These are phyloP conservation scores for Penicilliopsis zonata DNA, from an alignment of 495 filamentous ascomycete genomes.

Conservation along the genomic window DNA sequence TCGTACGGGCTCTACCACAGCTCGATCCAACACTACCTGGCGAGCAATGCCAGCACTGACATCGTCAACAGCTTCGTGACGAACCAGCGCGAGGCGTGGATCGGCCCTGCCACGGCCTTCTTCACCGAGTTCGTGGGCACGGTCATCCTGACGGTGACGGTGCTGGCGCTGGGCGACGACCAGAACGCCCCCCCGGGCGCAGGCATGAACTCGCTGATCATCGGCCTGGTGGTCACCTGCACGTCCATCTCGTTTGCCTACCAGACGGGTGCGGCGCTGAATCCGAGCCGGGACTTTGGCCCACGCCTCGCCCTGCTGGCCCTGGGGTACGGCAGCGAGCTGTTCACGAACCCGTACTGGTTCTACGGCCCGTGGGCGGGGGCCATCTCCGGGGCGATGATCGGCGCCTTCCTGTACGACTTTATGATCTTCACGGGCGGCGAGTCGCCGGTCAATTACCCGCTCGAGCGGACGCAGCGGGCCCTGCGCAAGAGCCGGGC, in stretches of 20 bases:
- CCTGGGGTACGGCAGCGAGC: conserved; percentile 26
- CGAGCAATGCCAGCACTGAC: conserved; percentile 13
- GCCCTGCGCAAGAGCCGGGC: not conserved
- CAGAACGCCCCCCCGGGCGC: conserved; percentile 41
- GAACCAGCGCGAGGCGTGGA: conserved; percentile 28
- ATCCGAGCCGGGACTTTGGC: conserved; percentile 40
- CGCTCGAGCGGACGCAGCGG: conserved; percentile 5
- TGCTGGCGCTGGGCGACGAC: conserved; percentile 43
- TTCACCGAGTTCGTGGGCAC: conserved; percentile 39
- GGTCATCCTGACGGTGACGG: conserved; percentile 27
- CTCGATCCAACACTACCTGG: conserved; percentile 29
- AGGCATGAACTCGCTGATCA: conserved; percentile 37
- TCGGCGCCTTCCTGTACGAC: conserved; percentile 39
- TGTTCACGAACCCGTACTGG: conserved; percentile 37
- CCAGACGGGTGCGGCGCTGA: conserved; percentile 35
- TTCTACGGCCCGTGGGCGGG: conserved; percentile 40
- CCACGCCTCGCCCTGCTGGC: conserved; percentile 31
- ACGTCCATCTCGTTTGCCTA: conserved; percentile 33
- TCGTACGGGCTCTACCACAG: conserved; percentile 39
- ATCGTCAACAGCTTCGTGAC: conserved; percentile 15
- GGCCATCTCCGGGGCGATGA: conserved; percentile 28
- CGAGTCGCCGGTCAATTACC: conserved; percentile 41
- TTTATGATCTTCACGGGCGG: conserved; percentile 41
- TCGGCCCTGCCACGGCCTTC: conserved; percentile 34
- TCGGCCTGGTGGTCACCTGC: conserved; percentile 32